A percentile compares a stretch with the other conserved stretches of the same genome.
Conservation (phyloP, 192 early-diverging fungal genomes). For the Thamnidium elegans region DNA sequence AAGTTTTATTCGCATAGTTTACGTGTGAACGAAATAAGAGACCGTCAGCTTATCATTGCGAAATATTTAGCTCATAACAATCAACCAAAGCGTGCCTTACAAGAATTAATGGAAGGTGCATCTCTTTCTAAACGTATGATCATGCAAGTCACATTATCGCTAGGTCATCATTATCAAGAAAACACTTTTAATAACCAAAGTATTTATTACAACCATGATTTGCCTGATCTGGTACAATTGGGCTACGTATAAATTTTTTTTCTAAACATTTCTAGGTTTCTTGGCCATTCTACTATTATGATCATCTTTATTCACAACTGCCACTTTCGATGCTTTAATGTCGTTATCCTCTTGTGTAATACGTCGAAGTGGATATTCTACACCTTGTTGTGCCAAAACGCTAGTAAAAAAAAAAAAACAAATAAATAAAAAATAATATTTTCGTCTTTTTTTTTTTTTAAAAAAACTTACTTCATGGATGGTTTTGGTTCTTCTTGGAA, state of each 20-base stretch:
- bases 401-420: constrained; percentile 29
- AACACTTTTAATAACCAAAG: background rate
- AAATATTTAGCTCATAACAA: constrained; percentile 5
- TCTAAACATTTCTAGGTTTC: constrained; percentile 29
- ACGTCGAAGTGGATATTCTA: constrained; percentile 50
- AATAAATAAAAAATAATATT: background rate
- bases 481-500: constrained; percentile 74
- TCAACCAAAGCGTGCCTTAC: background rate
- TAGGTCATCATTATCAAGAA: background rate
- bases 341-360: constrained; percentile 58
- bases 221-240: no score
- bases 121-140: constrained; percentile 9
- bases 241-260: background rate
- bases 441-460: background rate
- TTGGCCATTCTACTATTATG: constrained; percentile 20
- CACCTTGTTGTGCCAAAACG: constrained; percentile 43
- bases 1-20: background rate
- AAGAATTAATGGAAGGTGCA: background rate
- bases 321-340: constrained; percentile 40
- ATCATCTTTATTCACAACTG: constrained; percentile 27
- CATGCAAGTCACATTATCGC: background rate
- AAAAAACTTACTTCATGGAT: constrained; percentile 46
- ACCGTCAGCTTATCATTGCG: background rate
- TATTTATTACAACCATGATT: background rate
- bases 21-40: background rate